Evolutionary conservation across 2,329 filamentous ascomycete genomes (phyloP).

Genomic region (Chrysosporium queenslandicum): DNA sequence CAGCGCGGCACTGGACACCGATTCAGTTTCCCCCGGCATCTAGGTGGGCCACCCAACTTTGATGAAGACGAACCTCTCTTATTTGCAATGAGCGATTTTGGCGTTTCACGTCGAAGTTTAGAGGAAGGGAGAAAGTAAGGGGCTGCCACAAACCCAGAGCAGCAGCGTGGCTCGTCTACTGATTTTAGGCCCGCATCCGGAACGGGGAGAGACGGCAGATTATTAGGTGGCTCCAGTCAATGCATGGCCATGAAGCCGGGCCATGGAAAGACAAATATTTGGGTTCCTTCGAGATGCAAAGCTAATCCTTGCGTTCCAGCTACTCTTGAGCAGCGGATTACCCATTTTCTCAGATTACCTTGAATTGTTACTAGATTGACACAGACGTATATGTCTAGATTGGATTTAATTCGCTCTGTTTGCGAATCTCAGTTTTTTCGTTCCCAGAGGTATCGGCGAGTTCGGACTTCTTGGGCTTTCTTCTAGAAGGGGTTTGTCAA

Average conservation of each 20-base stretch:
- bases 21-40: constrained; percentile 27
- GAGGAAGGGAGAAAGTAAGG: constrained; percentile 25
- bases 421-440: background rate
- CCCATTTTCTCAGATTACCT: background rate
- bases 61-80: constrained; percentile 39
- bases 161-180: background rate
- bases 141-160: background rate
- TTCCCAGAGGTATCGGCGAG: background rate
- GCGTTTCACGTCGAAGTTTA: constrained; percentile 34
- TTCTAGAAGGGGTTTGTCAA: background rate
- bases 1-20: constrained; percentile 28
- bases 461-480: background rate
- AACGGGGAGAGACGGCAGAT: background rate
- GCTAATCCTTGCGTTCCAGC: background rate
- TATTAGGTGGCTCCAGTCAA: background rate
- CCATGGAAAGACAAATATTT: background rate
- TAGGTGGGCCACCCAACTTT: constrained; percentile 20
- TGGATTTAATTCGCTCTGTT: background rate
- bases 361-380: background rate
- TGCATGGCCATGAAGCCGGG: background rate
- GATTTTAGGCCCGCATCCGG: background rate
- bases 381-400: background rate
- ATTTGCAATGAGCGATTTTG: constrained; percentile 41
- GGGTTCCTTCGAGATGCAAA: background rate
- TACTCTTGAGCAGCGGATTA: background rate